A percentile compares a stretch with the other conserved stretches of the same genome.
Evolutionary conservation across 352 stramenopile genomes (phyloP).

Genomic region (Pythium insidiosum): DNA sequence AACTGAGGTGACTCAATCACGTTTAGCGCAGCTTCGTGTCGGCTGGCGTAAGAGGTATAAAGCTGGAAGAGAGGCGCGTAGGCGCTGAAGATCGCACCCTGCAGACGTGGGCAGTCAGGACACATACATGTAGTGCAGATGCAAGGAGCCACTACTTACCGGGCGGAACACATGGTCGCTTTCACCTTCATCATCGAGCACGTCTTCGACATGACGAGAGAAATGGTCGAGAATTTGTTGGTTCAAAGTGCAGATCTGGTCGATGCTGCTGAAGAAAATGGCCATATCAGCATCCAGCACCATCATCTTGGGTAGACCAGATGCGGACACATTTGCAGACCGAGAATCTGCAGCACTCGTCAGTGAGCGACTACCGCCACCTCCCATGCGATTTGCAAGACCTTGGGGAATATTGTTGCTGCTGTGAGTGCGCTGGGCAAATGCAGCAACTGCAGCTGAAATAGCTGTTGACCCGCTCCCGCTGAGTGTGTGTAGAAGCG

Average conservation of each 20-base stretch:
- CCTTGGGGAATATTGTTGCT: conserved; percentile 40
- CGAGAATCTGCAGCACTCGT: neutral
- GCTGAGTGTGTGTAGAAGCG: conserved; percentile 40
- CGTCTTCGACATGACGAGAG: conserved; percentile 67
- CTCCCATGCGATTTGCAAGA: too few species aligned
- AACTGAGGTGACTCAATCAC: conserved; percentile 76
- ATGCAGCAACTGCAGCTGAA: conserved; percentile 12
- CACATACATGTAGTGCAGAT: too few species aligned
- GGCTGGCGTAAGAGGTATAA: conserved; percentile 80
- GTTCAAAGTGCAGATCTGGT: conserved; percentile 84
- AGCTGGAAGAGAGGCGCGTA: conserved; percentile 81
- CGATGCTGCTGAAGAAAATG: conserved; percentile 85
- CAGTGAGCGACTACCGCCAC: conserved; percentile 10
- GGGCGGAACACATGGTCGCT: conserved; percentile 18
- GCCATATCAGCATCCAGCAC: conserved; percentile 79
- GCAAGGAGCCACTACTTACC: too few species aligned
- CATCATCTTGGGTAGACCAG: conserved; percentile 29
- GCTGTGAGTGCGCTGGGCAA: conserved; percentile 27
- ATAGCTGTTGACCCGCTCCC: conserved; percentile 29
- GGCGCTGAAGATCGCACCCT: conserved; percentile 81
- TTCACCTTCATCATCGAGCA: conserved; percentile 20
- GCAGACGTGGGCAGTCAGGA: too few species aligned
- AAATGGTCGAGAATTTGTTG: conserved; percentile 85
- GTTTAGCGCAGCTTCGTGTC: conserved; percentile 57
- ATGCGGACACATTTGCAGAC: neutral